These are phyloP conservation scores for Hypomontagnella monticulosa DNA, from an alignment of 495 filamentous ascomycete species.

Conservation along the genomic window DNA sequence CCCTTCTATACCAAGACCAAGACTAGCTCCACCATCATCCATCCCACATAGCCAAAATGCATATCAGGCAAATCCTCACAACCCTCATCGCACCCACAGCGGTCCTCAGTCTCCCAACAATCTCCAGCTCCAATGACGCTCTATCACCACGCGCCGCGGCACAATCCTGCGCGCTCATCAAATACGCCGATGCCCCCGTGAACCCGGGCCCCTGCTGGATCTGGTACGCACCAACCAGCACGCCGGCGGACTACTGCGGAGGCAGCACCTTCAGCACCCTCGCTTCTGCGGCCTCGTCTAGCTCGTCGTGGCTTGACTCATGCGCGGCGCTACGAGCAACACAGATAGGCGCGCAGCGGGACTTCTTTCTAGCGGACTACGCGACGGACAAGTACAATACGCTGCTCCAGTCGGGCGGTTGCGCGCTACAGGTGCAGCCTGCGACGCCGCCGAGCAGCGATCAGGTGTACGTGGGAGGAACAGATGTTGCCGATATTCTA, in stretches of 20 bases:
- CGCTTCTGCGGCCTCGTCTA: background rate
- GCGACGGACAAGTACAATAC: constrained; percentile 33
- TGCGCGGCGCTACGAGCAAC: constrained; percentile 16
- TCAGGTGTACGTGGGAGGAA: constrained; percentile 29
- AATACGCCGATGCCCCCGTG: constrained; percentile 13
- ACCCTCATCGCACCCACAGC: constrained; percentile 16
- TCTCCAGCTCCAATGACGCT: background rate
- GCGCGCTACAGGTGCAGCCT: constrained; percentile 29
- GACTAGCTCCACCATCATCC: background rate
- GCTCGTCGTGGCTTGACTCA: constrained; percentile 28
- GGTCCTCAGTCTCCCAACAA: constrained; percentile 26
- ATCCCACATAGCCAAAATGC: constrained; percentile 21
- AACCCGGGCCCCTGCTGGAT: constrained; percentile 31
- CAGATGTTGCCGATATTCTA: constrained; percentile 25
- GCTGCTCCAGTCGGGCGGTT: constrained; percentile 16
- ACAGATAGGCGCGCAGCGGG: constrained; percentile 15
- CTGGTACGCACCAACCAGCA: constrained; percentile 22
- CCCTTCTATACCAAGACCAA: too few relatives aligned
- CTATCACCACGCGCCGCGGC: background rate
- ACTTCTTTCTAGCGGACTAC: constrained; percentile 32
- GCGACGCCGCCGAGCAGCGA: constrained; percentile 34
- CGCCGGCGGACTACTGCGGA: constrained; percentile 33
- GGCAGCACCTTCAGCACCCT: constrained; percentile 14
- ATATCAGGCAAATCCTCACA: constrained; percentile 23
- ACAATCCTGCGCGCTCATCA: constrained; percentile 21